A percentile compares a stretch with the other conserved stretches of the same genome.
Conservation (phyloP, 345 rosid genomes). For the Fremontodendron californicum region DNA sequence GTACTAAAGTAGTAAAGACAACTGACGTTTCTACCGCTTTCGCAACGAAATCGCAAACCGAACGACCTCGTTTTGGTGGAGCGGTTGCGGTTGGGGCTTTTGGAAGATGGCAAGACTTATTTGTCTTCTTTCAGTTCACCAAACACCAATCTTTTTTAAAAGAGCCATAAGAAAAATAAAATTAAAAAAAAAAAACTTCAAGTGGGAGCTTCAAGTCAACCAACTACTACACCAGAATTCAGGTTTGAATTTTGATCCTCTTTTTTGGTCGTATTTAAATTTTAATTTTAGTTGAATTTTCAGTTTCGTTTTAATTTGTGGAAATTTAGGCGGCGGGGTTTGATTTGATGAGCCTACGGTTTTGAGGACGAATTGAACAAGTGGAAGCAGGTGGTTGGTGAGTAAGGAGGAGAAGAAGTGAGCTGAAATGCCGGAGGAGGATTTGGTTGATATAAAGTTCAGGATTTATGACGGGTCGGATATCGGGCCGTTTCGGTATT, state of each 20-base stretch:
- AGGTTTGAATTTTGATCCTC: constrained; percentile 10
- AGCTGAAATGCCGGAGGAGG: constrained; percentile 79
- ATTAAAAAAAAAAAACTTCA: not conserved
- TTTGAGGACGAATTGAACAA: constrained; percentile 2
- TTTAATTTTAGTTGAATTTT: not conserved
- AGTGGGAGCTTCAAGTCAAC: constrained; percentile 5
- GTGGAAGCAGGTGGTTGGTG: constrained; percentile 20
- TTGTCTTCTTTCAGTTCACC: constrained; percentile 39
- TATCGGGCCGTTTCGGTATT: constrained; percentile 85
- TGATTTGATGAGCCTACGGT: constrained; percentile 21
- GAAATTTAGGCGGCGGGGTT: constrained; percentile 25
- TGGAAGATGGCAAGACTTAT: constrained; percentile 1
- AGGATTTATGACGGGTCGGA: constrained; percentile 92
- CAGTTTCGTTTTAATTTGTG: not conserved
- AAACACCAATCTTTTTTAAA: constrained; percentile 27
- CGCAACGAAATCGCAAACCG: not conserved
- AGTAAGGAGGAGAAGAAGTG: constrained; percentile 24
- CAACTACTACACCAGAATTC: not conserved
- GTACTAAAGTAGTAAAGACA: not conserved
- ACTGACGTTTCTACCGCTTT: constrained; percentile 7
- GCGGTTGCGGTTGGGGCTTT: constrained; percentile 3
- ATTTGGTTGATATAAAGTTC: constrained; percentile 75
- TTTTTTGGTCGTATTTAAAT: not conserved
- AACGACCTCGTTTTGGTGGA: constrained; percentile 24
- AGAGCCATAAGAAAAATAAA: constrained; percentile 1